Base-by-base conservation (phyloP, 176 grass and related monocot genomes). In the Hyparrhenia diplandra region DNA sequence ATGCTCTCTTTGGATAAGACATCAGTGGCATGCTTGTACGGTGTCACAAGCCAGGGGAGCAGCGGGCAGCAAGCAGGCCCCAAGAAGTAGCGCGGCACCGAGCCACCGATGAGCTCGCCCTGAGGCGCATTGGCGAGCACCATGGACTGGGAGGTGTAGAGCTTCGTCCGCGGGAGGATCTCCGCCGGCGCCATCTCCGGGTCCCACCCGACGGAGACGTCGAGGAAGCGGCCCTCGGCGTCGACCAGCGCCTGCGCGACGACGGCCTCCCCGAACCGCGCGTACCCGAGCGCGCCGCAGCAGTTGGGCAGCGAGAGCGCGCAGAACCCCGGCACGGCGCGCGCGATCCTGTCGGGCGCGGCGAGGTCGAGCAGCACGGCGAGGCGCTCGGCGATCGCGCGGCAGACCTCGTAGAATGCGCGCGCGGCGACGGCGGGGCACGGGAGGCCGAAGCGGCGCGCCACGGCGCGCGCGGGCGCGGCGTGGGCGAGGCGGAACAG, bases 401-500 rank as follows among this genome's bases (percentile, higher is more conserved):
- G 90, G 92, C 90, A 93, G 36, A 98, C 92, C 86, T 93, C 88
- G 78, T 98, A 98, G 86, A 98, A 98, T 1, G 90, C 90, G 30
- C 84, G 88, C 18, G 88, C 88, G 17, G 92, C 92, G n/a, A 29
- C 63, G 46, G 82, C 72, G 0, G 92, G 88, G 2, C 88, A 89
- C 1, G 88, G 87, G 52, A 98, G 86, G 9, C 90, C 95, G 57
- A 98, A 98, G 13, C 95, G 95, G 83, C 90, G 75, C 25, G 92
- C 90, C 17, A 98, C 80, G 71, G 78, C 74, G n/a, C 78, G 85
- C 2, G 88, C 89, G 0, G 88, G 88, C 1, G 86, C 88, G 4
- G 84, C 92, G 77, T 98, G 95, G 7, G 92, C 95, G 21, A 98
- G 90, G 20, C 95, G 95, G 85, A 93, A 98, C 58, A 98, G 90